Conservation (phyloP, 345 rosid genomes). For the Barbarea vulgaris region DNA sequence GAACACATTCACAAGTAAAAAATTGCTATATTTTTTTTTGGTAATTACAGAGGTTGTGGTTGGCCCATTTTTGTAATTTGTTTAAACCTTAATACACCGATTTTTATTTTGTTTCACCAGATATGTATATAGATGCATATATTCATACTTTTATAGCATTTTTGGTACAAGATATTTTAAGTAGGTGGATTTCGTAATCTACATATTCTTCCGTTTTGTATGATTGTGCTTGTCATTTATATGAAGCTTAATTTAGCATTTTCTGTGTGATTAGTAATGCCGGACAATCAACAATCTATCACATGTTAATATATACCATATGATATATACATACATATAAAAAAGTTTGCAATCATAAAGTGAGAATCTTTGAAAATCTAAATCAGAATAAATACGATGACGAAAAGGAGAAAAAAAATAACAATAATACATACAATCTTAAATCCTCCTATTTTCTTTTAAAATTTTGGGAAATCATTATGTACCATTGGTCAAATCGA, state of each 20-base stretch:
- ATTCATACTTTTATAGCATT: not conserved
- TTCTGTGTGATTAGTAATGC: conserved; percentile 34
- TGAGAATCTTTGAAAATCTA: conserved; percentile 12
- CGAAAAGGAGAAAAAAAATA: not conserved
- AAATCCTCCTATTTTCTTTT: not conserved
- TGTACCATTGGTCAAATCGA: not conserved
- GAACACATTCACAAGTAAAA: not conserved
- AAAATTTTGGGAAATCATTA: not conserved
- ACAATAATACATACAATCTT: not conserved
- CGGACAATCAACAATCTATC: conserved; percentile 23
- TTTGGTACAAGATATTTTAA: conserved; percentile 26
- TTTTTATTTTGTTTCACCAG: not conserved
- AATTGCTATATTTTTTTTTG: not conserved
- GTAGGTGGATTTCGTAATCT: conserved; percentile 42
- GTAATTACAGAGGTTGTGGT: not conserved
- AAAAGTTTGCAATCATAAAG: not conserved
- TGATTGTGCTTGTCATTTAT: conserved; percentile 42
- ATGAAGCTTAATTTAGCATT: conserved; percentile 34
- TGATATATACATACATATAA: not conserved
- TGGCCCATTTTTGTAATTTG: not conserved
- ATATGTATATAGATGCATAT: not conserved
- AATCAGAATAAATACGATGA: not conserved
- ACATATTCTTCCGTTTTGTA: conserved; percentile 41
- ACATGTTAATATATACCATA: conserved; percentile 25
- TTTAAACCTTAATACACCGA: not conserved